Evolutionary conservation across 2,329 filamentous ascomycete species (phyloP).

Genomic region (Cladosporium colombiae): DNA sequence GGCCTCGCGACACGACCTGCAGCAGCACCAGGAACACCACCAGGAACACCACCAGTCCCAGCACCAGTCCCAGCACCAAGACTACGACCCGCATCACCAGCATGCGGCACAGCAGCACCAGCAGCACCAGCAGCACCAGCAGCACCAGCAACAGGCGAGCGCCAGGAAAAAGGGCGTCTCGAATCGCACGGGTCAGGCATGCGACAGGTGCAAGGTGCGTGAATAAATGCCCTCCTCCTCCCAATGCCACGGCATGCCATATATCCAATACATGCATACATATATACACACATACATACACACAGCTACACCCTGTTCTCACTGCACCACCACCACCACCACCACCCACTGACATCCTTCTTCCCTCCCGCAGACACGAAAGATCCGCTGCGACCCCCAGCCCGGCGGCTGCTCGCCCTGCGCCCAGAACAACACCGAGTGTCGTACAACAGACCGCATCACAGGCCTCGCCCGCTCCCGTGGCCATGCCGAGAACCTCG

Average conservation of each 20-base stretch:
- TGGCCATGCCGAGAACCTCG: constrained; percentile 75
- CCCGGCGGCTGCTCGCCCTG: constrained; percentile 82
- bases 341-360: neutral
- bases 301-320: neutral
- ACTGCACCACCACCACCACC: neutral
- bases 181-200: constrained; percentile 76
- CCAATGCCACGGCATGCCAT: neutral
- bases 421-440: constrained; percentile 72
- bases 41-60: constrained; percentile 12
- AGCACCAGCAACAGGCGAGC: constrained; percentile 15
- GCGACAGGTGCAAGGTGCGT: constrained; percentile 81
- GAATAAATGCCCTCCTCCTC: neutral
- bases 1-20: constrained; percentile 13
- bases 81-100: constrained; percentile 5
- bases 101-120: constrained; percentile 19
- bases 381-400: constrained; percentile 82
- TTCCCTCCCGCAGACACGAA: constrained; percentile 61
- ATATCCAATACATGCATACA: neutral
- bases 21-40: neutral
- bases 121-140: neutral
- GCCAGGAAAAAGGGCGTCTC: constrained; percentile 53
- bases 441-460: constrained; percentile 83
- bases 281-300: neutral
- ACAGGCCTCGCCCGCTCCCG: constrained; percentile 77
- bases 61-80: neutral